Base-by-base conservation (phyloP, 2,329 filamentous ascomycete species). In the Sclerotinia nivalis region DNA sequence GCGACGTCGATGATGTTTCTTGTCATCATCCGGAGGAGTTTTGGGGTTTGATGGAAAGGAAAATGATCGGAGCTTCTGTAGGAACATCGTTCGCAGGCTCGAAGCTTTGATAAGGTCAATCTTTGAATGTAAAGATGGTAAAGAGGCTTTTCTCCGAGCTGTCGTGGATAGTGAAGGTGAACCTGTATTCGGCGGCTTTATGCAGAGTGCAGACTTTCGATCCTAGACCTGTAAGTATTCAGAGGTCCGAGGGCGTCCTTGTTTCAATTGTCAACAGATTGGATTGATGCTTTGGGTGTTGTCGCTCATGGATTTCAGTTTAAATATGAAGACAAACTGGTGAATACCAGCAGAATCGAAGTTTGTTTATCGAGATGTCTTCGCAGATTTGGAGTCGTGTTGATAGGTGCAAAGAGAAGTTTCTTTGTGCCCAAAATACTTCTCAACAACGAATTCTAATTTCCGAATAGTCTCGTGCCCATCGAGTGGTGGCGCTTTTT, bases 1-100 rank as follows among this genome's bases (percentile, higher is more conserved):
- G 12, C 25, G 52, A 45, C 25, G 2, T 66, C 34, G 31, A 22
- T 66, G 54, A 20, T 37, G 60, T 37, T 47, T 56, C n/a, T 40
- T 37, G 20, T 47, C 55, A n/a, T 37, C n/a, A 43, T 43, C 34
- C 25, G 31, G 9, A 49, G 25, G 25, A 15, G 31, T 50, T 56
- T 66, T 69, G 31, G 43, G 13, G 31, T 66, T 58, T 31, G 9
- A 45, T 18, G n/a, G 25, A 34, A 37, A 45, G 50, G 52, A 59
- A 65, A 69, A n/a, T 20, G 61, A 66, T 49, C 52, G 61, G 31
- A 69, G 62, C 25, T 69, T 69, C 31, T 58, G 43, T 18, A 69
- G 31, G 25, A 69, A 50, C 52, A 55, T 66, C 40, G n/a, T 68
- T 12, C 4, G n/a, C 5, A 18, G 28, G 13, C 9, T 28, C 40